Conservation (phyloP, 768 basidiomycete species). For the Fomitopsis serialis region DNA sequence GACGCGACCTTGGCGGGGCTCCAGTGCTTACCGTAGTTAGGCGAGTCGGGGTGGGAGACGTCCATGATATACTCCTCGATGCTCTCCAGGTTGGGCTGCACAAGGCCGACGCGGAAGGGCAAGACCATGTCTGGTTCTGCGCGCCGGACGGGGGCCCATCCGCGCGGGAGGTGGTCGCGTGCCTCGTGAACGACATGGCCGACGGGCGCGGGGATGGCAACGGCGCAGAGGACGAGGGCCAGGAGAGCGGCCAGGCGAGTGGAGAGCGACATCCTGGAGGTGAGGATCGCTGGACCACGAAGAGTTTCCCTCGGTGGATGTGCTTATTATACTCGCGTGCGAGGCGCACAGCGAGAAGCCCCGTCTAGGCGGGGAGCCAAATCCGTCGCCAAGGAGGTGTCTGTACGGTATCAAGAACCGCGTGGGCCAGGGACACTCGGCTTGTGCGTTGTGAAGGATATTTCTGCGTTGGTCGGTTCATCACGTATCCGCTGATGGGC, state of each 20-base stretch:
- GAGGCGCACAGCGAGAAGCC: too few relatives aligned
- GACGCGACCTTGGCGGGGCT: conserved; percentile 36
- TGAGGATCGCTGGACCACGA: too few relatives aligned
- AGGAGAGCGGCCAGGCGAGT: not conserved
- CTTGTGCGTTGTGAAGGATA: too few relatives aligned
- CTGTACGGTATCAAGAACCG: too few relatives aligned
- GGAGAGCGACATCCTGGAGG: not conserved
- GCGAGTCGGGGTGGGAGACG: conserved; percentile 46
- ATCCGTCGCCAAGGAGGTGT: too few relatives aligned
- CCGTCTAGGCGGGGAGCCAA: too few relatives aligned
- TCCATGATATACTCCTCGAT: conserved; percentile 41
- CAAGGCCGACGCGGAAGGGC: conserved; percentile 44
- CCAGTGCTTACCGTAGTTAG: conserved; percentile 47
- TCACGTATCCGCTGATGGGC: too few relatives aligned
- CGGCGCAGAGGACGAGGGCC: not conserved
- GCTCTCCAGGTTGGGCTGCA: conserved; percentile 39
- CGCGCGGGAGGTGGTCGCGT: conserved; percentile 30
- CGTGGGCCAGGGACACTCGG: too few relatives aligned
- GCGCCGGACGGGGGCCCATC: conserved; percentile 35
- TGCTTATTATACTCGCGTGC: too few relatives aligned
- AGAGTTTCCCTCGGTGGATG: too few relatives aligned
- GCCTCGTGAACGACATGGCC: conserved; percentile 9
- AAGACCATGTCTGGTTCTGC: conserved; percentile 30
- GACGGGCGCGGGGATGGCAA: not conserved
- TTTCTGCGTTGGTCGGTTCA: too few relatives aligned